A percentile compares a stretch with the other conserved stretches of the same genome.
These are phyloP conservation scores for Solanum hybrid DNA, from an alignment of 305 asterid genomes.

Conservation along the genomic window DNA sequence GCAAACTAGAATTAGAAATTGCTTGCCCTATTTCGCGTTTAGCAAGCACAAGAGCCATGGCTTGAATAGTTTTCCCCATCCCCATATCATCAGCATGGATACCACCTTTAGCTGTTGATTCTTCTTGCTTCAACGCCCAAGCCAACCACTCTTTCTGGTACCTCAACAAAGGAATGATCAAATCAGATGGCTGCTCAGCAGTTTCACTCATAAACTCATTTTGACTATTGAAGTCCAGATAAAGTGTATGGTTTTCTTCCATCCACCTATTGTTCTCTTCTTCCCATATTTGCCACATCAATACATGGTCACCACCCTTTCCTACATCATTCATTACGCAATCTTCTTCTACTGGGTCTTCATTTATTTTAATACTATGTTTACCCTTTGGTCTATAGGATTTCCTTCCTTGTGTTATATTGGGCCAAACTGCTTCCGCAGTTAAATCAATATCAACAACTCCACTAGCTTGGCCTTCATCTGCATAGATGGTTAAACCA, in stretches of 20 bases:
- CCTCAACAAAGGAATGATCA: conserved; percentile 67
- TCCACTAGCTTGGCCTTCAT: not conserved
- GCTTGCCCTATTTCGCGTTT: not conserved
- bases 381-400: conserved; percentile 9
- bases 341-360: conserved; percentile 2
- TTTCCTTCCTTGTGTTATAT: not conserved
- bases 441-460: not conserved
- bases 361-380: not conserved
- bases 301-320: not conserved
- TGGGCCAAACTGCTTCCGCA: not conserved
- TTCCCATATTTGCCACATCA: conserved; percentile 68
- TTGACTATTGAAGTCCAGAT: conserved; percentile 2
- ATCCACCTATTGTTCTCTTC: conserved; percentile 60
- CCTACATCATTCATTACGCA: not conserved
- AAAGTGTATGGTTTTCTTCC: conserved; percentile 38
- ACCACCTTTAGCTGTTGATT: conserved; percentile 63
- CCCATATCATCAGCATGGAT: conserved; percentile 98
- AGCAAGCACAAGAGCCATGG: conserved; percentile 44
- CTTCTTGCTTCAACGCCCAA: conserved; percentile 89
- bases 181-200: conserved; percentile 54
- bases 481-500: not conserved
- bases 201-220: conserved; percentile 58
- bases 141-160: conserved; percentile 93
- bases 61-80: conserved; percentile 96
- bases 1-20: not conserved